Conservation (phyloP, 768 basidiomycete genomes). For the Podaxis pistillaris region DNA sequence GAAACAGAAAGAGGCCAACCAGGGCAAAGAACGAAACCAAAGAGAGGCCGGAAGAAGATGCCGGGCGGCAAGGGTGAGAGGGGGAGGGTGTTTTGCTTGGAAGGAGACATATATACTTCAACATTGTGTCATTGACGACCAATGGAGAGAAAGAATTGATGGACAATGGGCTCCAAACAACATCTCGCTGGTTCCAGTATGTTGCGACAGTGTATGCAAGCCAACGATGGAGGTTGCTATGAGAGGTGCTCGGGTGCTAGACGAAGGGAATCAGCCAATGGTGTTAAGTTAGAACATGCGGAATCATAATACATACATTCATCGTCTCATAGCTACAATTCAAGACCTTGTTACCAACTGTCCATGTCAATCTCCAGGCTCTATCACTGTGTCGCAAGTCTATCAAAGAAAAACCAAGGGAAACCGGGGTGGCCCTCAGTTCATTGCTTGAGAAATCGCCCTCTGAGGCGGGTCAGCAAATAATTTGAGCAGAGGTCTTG, state of each 20-base stretch:
- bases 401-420: too few species aligned
- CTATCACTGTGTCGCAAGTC: too few species aligned
- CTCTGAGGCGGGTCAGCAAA: too few species aligned
- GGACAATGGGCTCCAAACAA: too few species aligned
- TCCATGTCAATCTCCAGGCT: background rate
- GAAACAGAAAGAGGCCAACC: background rate
- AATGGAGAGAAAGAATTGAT: background rate
- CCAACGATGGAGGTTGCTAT: background rate
- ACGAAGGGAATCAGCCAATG: background rate
- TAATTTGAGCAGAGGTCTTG: too few species aligned
- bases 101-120: background rate
- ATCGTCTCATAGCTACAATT: background rate
- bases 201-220: background rate
- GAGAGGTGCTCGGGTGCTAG: background rate
- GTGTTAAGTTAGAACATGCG: background rate
- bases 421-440: too few species aligned
- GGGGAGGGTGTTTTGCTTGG: background rate
- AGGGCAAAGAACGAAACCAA: background rate
- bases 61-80: background rate
- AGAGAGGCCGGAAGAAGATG: background rate
- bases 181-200: too few species aligned
- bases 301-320: background rate
- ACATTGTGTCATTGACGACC: background rate
- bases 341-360: background rate
- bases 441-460: too few species aligned